A percentile compares a stretch with the other conserved stretches of the same genome.
Evolutionary conservation across 2,329 filamentous ascomycete species (phyloP).

Genomic region (Diplodia seriata): DNA sequence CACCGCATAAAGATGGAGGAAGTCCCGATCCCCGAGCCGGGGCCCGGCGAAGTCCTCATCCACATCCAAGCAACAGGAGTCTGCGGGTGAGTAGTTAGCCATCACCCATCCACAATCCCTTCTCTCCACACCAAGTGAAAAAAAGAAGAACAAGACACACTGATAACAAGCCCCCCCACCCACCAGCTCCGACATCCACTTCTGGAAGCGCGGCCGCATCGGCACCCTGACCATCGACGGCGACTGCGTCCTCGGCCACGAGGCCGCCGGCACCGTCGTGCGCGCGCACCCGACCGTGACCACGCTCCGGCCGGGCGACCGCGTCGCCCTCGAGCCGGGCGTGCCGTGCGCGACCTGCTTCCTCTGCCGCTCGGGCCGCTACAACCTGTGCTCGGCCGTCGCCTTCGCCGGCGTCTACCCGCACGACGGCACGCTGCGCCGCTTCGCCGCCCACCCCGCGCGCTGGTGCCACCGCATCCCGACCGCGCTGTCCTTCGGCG

Average conservation of each 20-base stretch:
- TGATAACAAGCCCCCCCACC: no score
- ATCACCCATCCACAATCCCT: no score
- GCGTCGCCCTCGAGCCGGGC: conserved; percentile 71
- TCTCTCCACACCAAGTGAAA: no score
- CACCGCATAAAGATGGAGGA: conserved; percentile 64
- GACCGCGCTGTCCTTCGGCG: conserved; percentile 61
- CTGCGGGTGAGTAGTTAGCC: conserved; percentile 59
- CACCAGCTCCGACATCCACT: conserved; percentile 69
- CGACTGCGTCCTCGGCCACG: conserved; percentile 71
- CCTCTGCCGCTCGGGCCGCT: conserved; percentile 65
- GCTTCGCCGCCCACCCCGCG: conserved; percentile 68
- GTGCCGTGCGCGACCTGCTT: conserved; percentile 68
- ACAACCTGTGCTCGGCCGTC: conserved; percentile 69
- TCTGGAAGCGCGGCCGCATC: conserved; percentile 70
- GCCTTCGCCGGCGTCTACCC: conserved; percentile 68
- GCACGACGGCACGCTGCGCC: conserved; percentile 65
- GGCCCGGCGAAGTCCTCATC: conserved; percentile 62
- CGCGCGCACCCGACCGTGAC: conserved; percentile 63
- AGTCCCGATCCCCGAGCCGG: conserved; percentile 63
- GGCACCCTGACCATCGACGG: conserved; percentile 67
- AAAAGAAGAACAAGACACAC: no score
- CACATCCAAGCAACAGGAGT: conserved; percentile 70
- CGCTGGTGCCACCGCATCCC: conserved; percentile 61
- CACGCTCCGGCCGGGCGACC: conserved; percentile 62
- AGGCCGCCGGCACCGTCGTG: conserved; percentile 67